Conservation (phyloP, 1,139 yeast genomes). For the Suhomyces panamericanus region DNA sequence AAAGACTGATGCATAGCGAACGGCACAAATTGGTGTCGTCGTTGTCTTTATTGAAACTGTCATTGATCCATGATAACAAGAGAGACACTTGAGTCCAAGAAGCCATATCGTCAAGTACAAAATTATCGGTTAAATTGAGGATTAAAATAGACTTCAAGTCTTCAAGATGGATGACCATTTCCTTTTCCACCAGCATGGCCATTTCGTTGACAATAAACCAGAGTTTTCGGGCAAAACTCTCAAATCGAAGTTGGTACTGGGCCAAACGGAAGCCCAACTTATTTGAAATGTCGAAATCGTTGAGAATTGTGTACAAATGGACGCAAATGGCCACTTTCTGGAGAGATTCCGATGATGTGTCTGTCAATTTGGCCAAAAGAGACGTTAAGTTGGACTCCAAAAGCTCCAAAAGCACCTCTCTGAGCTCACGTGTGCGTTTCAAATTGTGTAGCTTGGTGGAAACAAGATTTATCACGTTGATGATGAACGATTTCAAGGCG, state of each 20-base stretch:
- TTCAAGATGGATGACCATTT: not conserved
- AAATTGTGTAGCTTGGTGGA: constrained; percentile 32
- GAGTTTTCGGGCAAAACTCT: constrained; percentile 33
- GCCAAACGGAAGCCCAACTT: constrained; percentile 29
- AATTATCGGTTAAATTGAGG: constrained; percentile 31
- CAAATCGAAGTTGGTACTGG: constrained; percentile 31
- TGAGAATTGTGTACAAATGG: constrained; percentile 38
- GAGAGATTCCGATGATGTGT: constrained; percentile 2
- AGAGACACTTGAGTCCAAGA: constrained; percentile 32
- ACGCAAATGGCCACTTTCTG: constrained; percentile 15
- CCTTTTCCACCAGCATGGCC: not conserved
- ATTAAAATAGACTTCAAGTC: constrained; percentile 34
- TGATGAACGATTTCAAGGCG: constrained; percentile 31
- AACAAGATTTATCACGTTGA: constrained; percentile 33
- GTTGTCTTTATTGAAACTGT: constrained; percentile 15
- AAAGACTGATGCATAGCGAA: constrained; percentile 25
- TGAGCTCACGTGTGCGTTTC: constrained; percentile 21
- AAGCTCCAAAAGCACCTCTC: constrained; percentile 3
- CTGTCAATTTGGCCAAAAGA: constrained; percentile 8
- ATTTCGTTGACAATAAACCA: constrained; percentile 31
- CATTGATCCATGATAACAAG: constrained; percentile 34
- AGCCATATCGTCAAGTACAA: constrained; percentile 27
- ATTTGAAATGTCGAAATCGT: constrained; percentile 38
- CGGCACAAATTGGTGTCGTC: constrained; percentile 16
- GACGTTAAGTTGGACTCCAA: constrained; percentile 10